Base-by-base conservation (phyloP, 139 green algal species). In the Diplosphaera chodatii region DNA sequence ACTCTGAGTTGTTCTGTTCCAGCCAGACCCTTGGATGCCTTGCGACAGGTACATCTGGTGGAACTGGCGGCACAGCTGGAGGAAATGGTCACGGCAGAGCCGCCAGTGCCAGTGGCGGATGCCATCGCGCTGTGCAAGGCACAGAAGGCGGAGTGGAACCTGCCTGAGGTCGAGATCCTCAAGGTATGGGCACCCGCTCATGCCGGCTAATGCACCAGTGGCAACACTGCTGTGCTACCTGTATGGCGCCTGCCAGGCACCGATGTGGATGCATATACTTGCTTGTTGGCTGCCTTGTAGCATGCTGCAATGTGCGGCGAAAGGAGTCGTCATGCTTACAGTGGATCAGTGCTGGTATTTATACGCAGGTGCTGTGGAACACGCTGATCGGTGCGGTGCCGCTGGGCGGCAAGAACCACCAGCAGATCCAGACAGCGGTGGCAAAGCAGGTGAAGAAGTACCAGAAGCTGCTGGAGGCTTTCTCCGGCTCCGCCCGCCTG, bases 341-440 rank as follows among this genome's bases (percentile, higher is more conserved):
- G 37, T 48, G 37, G 8, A 48, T 48, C 37, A 10, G 6, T 48
- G 10, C 37, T 48, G 8, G 10, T 48, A 10, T 77, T 22, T 82
- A 67, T 30, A 22, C 72, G 78, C 71, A 84, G 69, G 82, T 98
- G 55, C 64, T 91, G n/a, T 90, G 87, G 84, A 82, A 83, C 27
- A 84, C 88, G n/a, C 74, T 97, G 40, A 90, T 94, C 73, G 84
- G 82, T 68, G 76, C 77, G 8, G 77, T 95, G 27, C 87, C 91
- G 67, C 89, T 92, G 78, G 86, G 82, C 16, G 86, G 87, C 75
- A 97, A 97, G 80, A 98, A 97, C 78, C 85, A 89, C 79, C 89
- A 96, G 86, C 93, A 98, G 82, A 87, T 96, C 55, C 66, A 74
- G 64, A 67, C 71, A 18, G 40, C 81, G 28, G 70, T 97, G 62